phyloP scores from a whole-genome alignment of 2,329 filamentous ascomycete species.

The Arthroderma sp. region DNA sequence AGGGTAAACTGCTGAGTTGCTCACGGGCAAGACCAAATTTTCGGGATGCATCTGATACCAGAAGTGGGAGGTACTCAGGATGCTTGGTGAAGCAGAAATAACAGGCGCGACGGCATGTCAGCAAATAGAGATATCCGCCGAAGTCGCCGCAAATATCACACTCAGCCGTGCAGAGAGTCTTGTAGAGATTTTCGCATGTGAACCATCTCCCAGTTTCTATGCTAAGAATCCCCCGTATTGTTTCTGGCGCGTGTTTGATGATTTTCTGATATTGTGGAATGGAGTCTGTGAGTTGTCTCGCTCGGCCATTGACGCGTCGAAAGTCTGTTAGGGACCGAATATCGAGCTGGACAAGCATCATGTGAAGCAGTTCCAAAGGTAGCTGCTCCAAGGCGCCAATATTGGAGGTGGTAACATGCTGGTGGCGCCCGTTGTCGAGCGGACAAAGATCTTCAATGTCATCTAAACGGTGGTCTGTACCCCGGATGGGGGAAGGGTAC shows the following conservation, averaged over 20 bases:
- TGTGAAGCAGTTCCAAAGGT: conserved; percentile 21
- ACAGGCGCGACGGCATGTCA: conserved; percentile 32
- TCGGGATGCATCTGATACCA: not conserved
- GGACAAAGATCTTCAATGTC: conserved; percentile 11
- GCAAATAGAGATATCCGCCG: conserved; percentile 30
- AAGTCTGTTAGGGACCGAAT: conserved; percentile 26
- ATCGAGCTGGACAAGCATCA: conserved; percentile 23
- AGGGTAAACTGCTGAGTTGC: not conserved
- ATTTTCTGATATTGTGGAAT: conserved; percentile 27
- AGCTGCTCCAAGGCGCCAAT: conserved; percentile 22
- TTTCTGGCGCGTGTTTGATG: conserved; percentile 18
- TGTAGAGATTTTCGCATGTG: conserved; percentile 21
- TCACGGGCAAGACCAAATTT: not conserved
- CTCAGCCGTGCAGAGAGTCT: conserved; percentile 21
- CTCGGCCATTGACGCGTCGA: conserved; percentile 26
- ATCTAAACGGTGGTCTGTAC: not conserved
- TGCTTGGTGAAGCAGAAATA: conserved; percentile 27
- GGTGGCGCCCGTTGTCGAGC: conserved; percentile 19
- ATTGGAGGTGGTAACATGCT: conserved; percentile 4
- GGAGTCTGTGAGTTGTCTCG: conserved; percentile 27
- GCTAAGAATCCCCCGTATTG: conserved; percentile 24
- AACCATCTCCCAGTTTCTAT: conserved; percentile 24
- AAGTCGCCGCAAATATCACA: conserved; percentile 30
- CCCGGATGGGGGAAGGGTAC: not conserved
- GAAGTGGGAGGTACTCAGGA: not conserved